A percentile compares a stretch with the other conserved stretches of the same genome.
Evolutionary conservation across 257 asterid genomes (phyloP).

Genomic region (Vinca minor): DNA sequence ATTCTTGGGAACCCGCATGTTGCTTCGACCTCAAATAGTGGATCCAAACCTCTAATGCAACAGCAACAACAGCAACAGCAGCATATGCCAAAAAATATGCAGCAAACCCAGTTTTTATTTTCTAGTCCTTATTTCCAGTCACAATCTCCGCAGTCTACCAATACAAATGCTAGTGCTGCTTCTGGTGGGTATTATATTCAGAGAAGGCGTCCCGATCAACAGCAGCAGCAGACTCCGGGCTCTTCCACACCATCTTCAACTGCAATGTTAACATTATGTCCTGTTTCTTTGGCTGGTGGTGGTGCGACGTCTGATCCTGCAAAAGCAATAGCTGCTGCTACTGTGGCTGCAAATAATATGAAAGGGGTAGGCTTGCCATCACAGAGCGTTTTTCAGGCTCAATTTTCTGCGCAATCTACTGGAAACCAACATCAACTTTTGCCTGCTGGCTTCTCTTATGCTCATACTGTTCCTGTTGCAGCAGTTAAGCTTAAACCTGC

Average conservation of each 20-base stretch:
- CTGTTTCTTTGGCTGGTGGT: conserved; percentile 33
- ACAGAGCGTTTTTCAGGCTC: conserved; percentile 52
- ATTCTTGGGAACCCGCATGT: conserved; percentile 61
- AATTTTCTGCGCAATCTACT: conserved; percentile 43
- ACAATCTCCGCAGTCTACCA: conserved; percentile 40
- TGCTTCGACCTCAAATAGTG: conserved; percentile 34
- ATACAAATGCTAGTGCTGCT: conserved; percentile 29
- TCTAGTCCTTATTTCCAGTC: conserved; percentile 49
- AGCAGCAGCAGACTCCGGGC: conserved; percentile 38
- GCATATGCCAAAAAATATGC: conserved; percentile 47
- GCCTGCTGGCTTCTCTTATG: conserved; percentile 60
- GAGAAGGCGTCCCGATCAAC: conserved; percentile 60
- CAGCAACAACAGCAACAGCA: conserved; percentile 49
- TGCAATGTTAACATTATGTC: conserved; percentile 45
- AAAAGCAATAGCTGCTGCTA: conserved; percentile 62
- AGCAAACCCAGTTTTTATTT: conserved; percentile 57
- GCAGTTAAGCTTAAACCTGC: conserved; percentile 68
- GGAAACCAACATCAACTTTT: conserved; percentile 42
- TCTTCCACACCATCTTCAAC: conserved; percentile 30
- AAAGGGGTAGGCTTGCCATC: conserved; percentile 53
- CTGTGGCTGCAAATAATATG: conserved; percentile 55
- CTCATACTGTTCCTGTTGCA: conserved; percentile 57
- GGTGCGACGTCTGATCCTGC: conserved; percentile 80
- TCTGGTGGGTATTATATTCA: conserved; percentile 44
- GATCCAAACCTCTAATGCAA: conserved; percentile 40